These are phyloP conservation scores for Venturia nashicola DNA, from an alignment of 2,329 filamentous ascomycete genomes.

Conservation along the genomic window DNA sequence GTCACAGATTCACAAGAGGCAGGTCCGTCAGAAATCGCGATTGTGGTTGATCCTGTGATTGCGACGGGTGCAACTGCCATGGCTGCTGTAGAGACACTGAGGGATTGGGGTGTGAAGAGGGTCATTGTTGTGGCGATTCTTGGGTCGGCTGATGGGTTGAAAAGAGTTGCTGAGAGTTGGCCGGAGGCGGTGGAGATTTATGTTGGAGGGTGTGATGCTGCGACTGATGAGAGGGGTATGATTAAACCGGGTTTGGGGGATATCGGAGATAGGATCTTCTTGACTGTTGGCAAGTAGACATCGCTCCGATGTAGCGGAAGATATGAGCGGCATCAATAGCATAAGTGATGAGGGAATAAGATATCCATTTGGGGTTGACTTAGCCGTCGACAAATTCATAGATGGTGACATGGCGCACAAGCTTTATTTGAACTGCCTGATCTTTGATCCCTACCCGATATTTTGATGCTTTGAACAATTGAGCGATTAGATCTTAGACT, in stretches of 20 bases:
- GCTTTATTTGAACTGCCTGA: too few species aligned
- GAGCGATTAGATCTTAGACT: too few species aligned
- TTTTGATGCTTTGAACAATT: too few species aligned
- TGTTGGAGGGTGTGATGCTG: conserved; percentile 66
- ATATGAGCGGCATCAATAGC: not conserved
- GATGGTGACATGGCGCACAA: too few species aligned
- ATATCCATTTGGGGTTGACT: not conserved
- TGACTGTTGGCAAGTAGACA: conserved; percentile 69
- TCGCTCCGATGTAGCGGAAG: not conserved
- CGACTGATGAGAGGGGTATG: conserved; percentile 72
- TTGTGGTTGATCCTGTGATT: conserved; percentile 84
- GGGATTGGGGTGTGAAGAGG: conserved; percentile 80
- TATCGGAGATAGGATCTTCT: conserved; percentile 78
- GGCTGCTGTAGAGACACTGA: conserved; percentile 78
- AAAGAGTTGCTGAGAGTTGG: conserved; percentile 64
- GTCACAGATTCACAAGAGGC: conserved; percentile 28
- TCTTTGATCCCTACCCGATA: too few species aligned
- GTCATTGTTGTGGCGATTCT: conserved; percentile 68
- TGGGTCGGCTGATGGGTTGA: conserved; percentile 59
- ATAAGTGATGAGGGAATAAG: not conserved
- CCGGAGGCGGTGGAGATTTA: conserved; percentile 66
- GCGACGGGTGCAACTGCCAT: conserved; percentile 84
- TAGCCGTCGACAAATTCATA: too few species aligned
- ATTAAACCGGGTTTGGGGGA: conserved; percentile 83
- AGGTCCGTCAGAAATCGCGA: conserved; percentile 50